These are phyloP conservation scores for Dittrichia graveolens DNA, from an alignment of 129 eudicot genomes.

Conservation along the genomic window DNA sequence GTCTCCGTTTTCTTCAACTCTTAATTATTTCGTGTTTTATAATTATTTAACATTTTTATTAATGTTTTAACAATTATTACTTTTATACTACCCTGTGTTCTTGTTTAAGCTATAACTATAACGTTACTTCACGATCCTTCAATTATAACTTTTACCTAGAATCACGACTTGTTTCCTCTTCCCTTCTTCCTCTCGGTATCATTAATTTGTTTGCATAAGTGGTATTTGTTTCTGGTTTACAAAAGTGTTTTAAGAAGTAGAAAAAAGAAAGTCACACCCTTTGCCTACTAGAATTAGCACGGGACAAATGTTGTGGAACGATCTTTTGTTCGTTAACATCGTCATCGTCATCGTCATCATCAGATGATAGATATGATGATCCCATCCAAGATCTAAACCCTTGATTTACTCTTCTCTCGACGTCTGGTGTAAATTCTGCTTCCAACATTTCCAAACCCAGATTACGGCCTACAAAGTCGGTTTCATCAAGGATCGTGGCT, in stretches of 20 bases:
- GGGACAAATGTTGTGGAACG: constrained; percentile 19
- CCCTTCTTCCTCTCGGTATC: constrained; percentile 2
- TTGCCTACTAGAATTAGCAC: constrained; percentile 55
- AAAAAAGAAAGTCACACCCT: constrained; percentile 41
- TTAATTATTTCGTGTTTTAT: no score
- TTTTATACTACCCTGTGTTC: no score
- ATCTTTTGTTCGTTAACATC: constrained; percentile 51
- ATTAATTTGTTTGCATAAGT: not conserved
- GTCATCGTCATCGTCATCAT: constrained; percentile 81
- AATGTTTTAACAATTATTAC: no score
- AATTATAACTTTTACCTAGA: not conserved
- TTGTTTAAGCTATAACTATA: no score
- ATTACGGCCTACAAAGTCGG: constrained; percentile 55
- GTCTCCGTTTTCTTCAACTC: no score
- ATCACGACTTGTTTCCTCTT: not conserved
- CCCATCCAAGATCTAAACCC: constrained; percentile 99
- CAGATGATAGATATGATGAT: constrained; percentile 78
- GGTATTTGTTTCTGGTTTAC: constrained; percentile 9
- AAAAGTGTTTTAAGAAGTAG: not conserved
- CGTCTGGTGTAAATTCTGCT: constrained; percentile 76
- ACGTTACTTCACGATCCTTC: no score
- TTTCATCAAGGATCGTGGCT: constrained; percentile 65
- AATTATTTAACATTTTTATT: no score
- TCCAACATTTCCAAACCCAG: constrained; percentile 90
- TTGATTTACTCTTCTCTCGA: constrained; percentile 84